These are phyloP conservation scores for Trapa bicornis DNA, from an alignment of 345 rosid species.

Conservation along the genomic window DNA sequence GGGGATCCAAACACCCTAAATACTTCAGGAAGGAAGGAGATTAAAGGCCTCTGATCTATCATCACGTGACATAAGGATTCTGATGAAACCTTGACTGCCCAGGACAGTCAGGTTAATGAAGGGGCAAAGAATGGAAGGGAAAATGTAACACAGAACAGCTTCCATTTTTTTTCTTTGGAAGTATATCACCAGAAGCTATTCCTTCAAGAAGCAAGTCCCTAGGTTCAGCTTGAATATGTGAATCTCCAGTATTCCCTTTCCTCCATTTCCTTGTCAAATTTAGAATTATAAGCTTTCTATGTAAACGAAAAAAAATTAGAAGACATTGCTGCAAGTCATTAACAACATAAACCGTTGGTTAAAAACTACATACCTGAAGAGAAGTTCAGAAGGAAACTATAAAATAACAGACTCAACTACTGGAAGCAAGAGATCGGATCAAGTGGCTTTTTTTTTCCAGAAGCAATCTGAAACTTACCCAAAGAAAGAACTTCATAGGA, in stretches of 20 bases:
- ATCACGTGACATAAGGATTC: constrained; percentile 7
- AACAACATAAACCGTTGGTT: not conserved
- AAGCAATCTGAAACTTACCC: not conserved
- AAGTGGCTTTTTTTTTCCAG: not conserved
- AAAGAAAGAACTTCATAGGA: too few species aligned
- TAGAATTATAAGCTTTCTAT: too few species aligned
- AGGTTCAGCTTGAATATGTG: too few species aligned
- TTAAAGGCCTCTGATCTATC: constrained; percentile 6
- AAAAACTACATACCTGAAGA: not conserved
- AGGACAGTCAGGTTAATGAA: not conserved
- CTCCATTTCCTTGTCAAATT: too few species aligned
- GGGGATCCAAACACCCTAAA: not conserved
- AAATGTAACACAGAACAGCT: not conserved
- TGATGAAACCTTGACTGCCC: not conserved
- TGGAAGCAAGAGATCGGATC: not conserved
- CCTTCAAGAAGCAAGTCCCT: not conserved
- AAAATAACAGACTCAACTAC: not conserved
- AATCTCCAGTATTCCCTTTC: too few species aligned
- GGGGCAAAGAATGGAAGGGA: not conserved
- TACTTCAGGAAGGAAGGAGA: not conserved
- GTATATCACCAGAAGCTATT: too few species aligned
- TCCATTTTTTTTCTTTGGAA: not conserved
- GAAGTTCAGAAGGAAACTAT: not conserved
- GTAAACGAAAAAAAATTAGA: too few species aligned
- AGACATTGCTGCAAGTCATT: not conserved